Evolutionary conservation across 2,329 filamentous ascomycete species (phyloP).

Genomic region (Colletotrichum orbiculare): DNA sequence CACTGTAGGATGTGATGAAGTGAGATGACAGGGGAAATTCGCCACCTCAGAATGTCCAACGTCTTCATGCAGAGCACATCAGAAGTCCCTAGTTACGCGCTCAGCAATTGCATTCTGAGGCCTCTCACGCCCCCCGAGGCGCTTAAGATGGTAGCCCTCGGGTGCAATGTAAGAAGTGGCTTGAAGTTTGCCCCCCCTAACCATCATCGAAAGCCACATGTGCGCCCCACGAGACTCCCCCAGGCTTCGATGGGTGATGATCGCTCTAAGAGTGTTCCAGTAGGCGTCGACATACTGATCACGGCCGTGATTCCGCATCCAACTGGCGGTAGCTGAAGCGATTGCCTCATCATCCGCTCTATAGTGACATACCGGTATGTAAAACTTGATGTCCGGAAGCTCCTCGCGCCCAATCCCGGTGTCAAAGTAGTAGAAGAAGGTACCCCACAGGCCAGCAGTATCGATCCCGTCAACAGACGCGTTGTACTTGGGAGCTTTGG

Average conservation of each 20-base stretch:
- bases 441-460: slow-evolving; percentile 18
- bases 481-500: slow-evolving; percentile 12
- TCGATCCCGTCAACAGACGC: slow-evolving; percentile 5
- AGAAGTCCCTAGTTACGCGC: not conserved
- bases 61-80: too few species aligned
- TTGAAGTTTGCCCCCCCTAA: slow-evolving; percentile 15
- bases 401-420: not conserved
- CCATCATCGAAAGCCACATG: slow-evolving; percentile 28
- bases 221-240: slow-evolving; percentile 20
- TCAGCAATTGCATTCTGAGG: not conserved
- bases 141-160: slow-evolving; percentile 19
- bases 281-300: slow-evolving; percentile 13
- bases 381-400: slow-evolving; percentile 16
- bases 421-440: slow-evolving; percentile 23
- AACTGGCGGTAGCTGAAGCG: not conserved
- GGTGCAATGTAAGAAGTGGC: slow-evolving; percentile 20
- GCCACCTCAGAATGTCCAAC: too few species aligned
- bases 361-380: slow-evolving; percentile 27
- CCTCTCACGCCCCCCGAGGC: not conserved
- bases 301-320: slow-evolving; percentile 14
- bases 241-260: slow-evolving; percentile 3
- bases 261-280: slow-evolving; percentile 3
- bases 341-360: slow-evolving; percentile 15
- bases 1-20: too few species aligned
- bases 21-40: too few species aligned